Percentiles rank a stretch among this genome's conserved stretches.
Conservation (phyloP, 2,329 filamentous ascomycete species). For the Pseudogymnoascus sp. region DNA sequence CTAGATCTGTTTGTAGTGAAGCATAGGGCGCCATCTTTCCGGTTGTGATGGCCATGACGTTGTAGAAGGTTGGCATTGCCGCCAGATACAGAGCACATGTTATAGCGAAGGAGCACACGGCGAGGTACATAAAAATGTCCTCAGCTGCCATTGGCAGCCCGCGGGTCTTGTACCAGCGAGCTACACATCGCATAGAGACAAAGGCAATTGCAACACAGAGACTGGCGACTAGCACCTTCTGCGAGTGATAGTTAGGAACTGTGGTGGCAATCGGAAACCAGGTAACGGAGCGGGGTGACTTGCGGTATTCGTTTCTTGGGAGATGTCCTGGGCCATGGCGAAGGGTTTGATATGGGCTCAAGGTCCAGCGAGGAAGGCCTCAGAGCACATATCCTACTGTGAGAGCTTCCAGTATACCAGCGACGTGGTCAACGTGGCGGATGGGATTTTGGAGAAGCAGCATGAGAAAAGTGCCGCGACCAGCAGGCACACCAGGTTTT, state of each 20-base stretch:
- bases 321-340: neutral
- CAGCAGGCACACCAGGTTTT: neutral
- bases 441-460: neutral
- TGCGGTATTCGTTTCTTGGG: neutral
- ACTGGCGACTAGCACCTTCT: conserved; percentile 16
- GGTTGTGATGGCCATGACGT: conserved; percentile 22
- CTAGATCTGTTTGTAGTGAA: conserved; percentile 26
- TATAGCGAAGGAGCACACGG: conserved; percentile 24
- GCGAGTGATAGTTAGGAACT: neutral
- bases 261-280: neutral
- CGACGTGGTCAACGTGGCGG: neutral
- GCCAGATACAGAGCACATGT: conserved; percentile 29
- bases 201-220: conserved; percentile 12
- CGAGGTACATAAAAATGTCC: conserved; percentile 14
- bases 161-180: conserved; percentile 14
- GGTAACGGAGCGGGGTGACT: neutral
- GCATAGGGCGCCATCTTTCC: conserved; percentile 24
- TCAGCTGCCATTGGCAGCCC: conserved; percentile 13
- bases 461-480: neutral
- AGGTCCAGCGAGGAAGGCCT: neutral
- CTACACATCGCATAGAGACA: conserved; percentile 12
- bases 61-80: conserved; percentile 29
- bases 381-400: neutral
- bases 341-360: neutral
- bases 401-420: neutral